phyloP scores from a whole-genome alignment of 345 rosid genomes.

The Hirschfeldia incana region DNA sequence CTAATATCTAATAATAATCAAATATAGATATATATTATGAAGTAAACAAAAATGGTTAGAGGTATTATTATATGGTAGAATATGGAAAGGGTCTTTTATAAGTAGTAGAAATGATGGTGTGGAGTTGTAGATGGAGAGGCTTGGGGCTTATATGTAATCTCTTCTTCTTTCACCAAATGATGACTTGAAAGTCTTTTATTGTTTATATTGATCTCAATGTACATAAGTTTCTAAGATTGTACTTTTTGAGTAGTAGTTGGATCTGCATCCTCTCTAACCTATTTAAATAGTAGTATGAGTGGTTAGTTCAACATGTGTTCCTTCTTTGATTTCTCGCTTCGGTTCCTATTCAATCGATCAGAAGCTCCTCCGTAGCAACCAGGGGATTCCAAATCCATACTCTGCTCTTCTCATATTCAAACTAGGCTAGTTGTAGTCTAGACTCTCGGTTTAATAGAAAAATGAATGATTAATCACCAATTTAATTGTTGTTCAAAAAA shows the following conservation, averaged over 20 bases:
- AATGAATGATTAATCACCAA: too few relatives aligned
- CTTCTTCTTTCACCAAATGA: background rate
- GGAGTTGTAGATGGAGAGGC: conserved; percentile 29
- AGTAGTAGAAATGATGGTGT: conserved; percentile 25
- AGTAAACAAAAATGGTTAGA: conserved; percentile 29
- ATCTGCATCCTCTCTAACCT: background rate
- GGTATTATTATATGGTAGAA: conserved; percentile 32
- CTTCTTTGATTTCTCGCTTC: too few relatives aligned
- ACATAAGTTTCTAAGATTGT: conserved; percentile 19
- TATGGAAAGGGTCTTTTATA: conserved; percentile 22
- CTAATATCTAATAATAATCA: conserved; percentile 20
- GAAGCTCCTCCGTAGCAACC: too few relatives aligned
- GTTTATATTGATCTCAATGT: conserved; percentile 38
- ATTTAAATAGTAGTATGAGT: background rate
- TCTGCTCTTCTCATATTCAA: too few relatives aligned
- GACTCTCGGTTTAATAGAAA: too few relatives aligned
- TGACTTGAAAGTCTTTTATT: conserved; percentile 22
- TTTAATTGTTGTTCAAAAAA: too few relatives aligned
- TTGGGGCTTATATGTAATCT: conserved; percentile 21
- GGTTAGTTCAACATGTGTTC: too few relatives aligned
- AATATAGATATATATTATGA: conserved; percentile 23
- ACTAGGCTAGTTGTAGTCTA: too few relatives aligned
- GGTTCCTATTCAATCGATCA: too few relatives aligned
- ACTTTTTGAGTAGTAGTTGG: background rate
- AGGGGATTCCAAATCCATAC: too few relatives aligned